A percentile compares a stretch with the other conserved stretches of the same genome.
Conservation (phyloP, 345 rosid genomes). For the Citrus unshiu region DNA sequence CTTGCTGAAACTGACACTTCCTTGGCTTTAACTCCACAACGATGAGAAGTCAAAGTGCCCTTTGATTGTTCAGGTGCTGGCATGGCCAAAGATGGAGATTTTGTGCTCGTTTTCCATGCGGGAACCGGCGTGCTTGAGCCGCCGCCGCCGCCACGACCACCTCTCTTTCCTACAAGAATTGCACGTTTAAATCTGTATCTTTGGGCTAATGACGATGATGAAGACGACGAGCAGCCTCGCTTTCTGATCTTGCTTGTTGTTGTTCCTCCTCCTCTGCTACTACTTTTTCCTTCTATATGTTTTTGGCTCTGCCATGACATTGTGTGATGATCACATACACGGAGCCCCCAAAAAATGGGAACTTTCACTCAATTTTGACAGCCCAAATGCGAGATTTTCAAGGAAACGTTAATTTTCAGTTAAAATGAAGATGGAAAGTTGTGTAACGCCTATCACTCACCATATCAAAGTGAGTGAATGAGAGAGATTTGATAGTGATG, state of each 20-base stretch:
- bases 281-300: constrained; percentile 33
- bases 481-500: not conserved
- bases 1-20: constrained; percentile 63
- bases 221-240: constrained; percentile 82
- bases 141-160: constrained; percentile 5
- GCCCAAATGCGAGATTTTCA: not conserved
- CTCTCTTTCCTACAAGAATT: constrained; percentile 58
- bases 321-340: not conserved
- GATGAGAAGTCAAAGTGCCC: constrained; percentile 19
- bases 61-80: constrained; percentile 30
- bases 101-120: constrained; percentile 44
- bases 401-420: not conserved
- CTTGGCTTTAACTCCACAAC: constrained; percentile 23
- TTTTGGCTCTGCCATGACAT: constrained; percentile 32
- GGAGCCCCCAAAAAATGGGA: not conserved
- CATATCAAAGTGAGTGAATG: not conserved
- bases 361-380: not conserved
- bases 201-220: constrained; percentile 69
- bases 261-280: constrained; percentile 7
- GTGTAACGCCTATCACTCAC: too few species aligned
- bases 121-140: constrained; percentile 72
- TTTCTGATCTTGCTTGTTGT: constrained; percentile 71
- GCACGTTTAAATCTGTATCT: constrained; percentile 78
- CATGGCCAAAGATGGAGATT: constrained; percentile 37
- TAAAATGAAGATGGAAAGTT: not conserved